These are phyloP conservation scores for Persicaria tinctoria DNA, from an alignment of 148 eudicot genomes.

Conservation along the genomic window DNA sequence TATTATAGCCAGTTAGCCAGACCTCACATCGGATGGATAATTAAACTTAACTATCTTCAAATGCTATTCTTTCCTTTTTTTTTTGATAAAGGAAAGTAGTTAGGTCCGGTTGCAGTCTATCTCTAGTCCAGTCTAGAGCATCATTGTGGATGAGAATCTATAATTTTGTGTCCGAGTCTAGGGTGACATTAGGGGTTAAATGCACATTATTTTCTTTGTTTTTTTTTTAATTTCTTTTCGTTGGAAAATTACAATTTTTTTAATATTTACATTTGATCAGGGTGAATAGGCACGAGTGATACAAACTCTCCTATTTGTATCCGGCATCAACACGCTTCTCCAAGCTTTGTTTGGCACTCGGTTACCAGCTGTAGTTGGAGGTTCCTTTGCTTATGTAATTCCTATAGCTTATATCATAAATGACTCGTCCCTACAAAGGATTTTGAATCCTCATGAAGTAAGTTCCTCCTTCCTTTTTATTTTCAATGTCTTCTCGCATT, in stretches of 20 bases:
- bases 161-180: too few species aligned
- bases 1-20: background rate
- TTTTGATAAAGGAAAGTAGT: too few species aligned
- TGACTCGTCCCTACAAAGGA: conserved; percentile 75
- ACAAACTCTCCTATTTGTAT: conserved; percentile 87
- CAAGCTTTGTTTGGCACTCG: conserved; percentile 98
- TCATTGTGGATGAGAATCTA: too few species aligned
- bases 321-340: conserved; percentile 94
- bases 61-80: too few species aligned
- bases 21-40: background rate
- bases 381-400: conserved; percentile 75
- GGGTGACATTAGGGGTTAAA: background rate
- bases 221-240: background rate
- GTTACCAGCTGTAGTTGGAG: conserved; percentile 95
- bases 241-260: background rate
- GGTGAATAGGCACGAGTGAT: conserved; percentile 98
- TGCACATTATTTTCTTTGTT: background rate
- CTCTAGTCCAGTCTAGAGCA: too few species aligned
- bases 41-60: background rate
- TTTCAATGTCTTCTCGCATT: background rate
- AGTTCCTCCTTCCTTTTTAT: conserved; percentile 21
- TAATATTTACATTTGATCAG: conserved; percentile 24
- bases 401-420: conserved; percentile 80
- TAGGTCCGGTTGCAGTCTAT: too few species aligned
- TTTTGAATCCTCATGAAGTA: conserved; percentile 66